Evolutionary conservation across 441 rosid species (phyloP).

Genomic region (Pelargonium australe): DNA sequence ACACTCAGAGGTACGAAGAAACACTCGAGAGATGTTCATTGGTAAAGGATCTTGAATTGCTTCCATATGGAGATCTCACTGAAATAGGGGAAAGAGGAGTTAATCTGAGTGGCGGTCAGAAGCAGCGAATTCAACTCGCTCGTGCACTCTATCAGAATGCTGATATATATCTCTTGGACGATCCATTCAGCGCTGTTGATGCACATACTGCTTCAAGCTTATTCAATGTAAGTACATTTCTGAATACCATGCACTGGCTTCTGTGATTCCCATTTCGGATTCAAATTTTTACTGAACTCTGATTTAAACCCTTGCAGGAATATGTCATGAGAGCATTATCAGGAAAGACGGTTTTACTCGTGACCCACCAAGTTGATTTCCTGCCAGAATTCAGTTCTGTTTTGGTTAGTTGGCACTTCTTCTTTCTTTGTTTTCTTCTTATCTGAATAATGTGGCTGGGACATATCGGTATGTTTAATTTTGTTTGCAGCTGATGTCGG

Average conservation of each 20-base stretch:
- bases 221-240: slow-evolving; percentile 50
- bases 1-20: slow-evolving; percentile 56
- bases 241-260: neutral
- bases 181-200: slow-evolving; percentile 98
- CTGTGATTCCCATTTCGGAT: neutral
- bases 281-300: slow-evolving; percentile 16
- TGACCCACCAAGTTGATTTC: slow-evolving; percentile 97
- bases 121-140: slow-evolving; percentile 93
- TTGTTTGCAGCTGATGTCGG: slow-evolving; percentile 70
- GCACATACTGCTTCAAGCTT: slow-evolving; percentile 91
- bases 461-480: slow-evolving; percentile 2
- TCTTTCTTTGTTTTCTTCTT: neutral
- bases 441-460: neutral
- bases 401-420: slow-evolving; percentile 42
- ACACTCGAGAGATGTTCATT: slow-evolving; percentile 77
- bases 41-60: slow-evolving; percentile 81
- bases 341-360: slow-evolving; percentile 69
- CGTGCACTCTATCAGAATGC: slow-evolving; percentile 94
- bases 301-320: slow-evolving; percentile 46
- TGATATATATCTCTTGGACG: slow-evolving; percentile 87
- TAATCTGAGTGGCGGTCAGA: slow-evolving; percentile 96
- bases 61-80: slow-evolving; percentile 81
- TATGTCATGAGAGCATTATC: slow-evolving; percentile 76
- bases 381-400: slow-evolving; percentile 83
- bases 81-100: slow-evolving; percentile 98